These are phyloP conservation scores for Helichrysum umbraculigerum DNA, from an alignment of 129 eudicot genomes.

Conservation along the genomic window DNA sequence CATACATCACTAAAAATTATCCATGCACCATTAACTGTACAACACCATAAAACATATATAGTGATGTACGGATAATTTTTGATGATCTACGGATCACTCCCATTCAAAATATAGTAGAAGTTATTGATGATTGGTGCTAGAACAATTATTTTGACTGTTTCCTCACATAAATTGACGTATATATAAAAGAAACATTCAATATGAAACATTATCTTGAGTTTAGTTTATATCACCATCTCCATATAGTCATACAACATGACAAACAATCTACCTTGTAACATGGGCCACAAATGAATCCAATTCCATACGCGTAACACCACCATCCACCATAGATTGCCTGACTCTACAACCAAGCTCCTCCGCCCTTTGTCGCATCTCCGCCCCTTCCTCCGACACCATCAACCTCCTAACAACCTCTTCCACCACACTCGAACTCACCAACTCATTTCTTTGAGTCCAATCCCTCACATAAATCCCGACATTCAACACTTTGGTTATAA, in stretches of 20 bases:
- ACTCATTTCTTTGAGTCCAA: slow-evolving; percentile 35
- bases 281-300: slow-evolving; percentile 43
- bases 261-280: slow-evolving; percentile 30
- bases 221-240: not conserved
- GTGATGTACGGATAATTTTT: too few species aligned
- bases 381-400: slow-evolving; percentile 47
- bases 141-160: too few species aligned
- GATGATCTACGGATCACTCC: too few species aligned
- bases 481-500: slow-evolving; percentile 35
- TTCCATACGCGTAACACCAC: slow-evolving; percentile 42
- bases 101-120: too few species aligned
- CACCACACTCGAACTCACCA: slow-evolving; percentile 34
- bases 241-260: not conserved
- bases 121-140: too few species aligned
- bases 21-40: too few species aligned
- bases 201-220: not conserved
- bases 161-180: not conserved
- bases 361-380: slow-evolving; percentile 36
- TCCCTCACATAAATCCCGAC: slow-evolving; percentile 41
- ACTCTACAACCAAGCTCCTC: slow-evolving; percentile 34
- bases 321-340: slow-evolving; percentile 33
- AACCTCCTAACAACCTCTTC: slow-evolving; percentile 37
- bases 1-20: too few species aligned
- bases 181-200: not conserved
- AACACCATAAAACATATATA: too few species aligned